Evolutionary conservation across 257 asterid genomes (phyloP).

Genomic region (Euphrasia confusa): DNA sequence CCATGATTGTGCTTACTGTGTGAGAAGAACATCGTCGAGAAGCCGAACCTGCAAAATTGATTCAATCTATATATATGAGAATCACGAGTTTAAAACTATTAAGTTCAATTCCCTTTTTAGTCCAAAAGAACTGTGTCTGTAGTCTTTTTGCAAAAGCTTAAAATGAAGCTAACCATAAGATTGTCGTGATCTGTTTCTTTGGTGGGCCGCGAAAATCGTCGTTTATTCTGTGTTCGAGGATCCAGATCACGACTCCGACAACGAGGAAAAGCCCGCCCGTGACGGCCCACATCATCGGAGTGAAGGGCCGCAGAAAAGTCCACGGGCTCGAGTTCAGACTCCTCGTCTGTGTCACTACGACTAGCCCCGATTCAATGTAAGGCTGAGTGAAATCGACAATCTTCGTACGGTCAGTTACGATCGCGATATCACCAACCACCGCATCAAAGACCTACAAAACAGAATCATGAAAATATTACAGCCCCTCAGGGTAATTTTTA

Average conservation of each 20-base stretch:
- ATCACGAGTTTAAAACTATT: background rate
- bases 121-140: too few relatives aligned
- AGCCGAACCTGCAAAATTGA: constrained; percentile 69
- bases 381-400: constrained; percentile 85
- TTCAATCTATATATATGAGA: background rate
- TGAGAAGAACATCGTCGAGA: constrained; percentile 71
- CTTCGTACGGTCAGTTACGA: constrained; percentile 64
- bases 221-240: constrained; percentile 69
- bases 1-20: constrained; percentile 49
- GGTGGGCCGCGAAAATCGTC: constrained; percentile 86
- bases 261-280: constrained; percentile 57
- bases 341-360: constrained; percentile 57
- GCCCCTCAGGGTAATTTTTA: background rate
- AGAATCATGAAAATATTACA: too few relatives aligned
- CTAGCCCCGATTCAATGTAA: constrained; percentile 70
- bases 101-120: too few relatives aligned
- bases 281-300: constrained; percentile 59
- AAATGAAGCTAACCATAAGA: constrained; percentile 52
- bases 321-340: constrained; percentile 53
- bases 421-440: constrained; percentile 75
- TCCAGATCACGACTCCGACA: constrained; percentile 69
- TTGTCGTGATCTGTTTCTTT: constrained; percentile 57
- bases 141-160: too few relatives aligned
- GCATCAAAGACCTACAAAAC: constrained; percentile 62
- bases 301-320: constrained; percentile 77